Base-by-base conservation (phyloP, 768 basidiomycete genomes). In the Pulveroboletus frians region DNA sequence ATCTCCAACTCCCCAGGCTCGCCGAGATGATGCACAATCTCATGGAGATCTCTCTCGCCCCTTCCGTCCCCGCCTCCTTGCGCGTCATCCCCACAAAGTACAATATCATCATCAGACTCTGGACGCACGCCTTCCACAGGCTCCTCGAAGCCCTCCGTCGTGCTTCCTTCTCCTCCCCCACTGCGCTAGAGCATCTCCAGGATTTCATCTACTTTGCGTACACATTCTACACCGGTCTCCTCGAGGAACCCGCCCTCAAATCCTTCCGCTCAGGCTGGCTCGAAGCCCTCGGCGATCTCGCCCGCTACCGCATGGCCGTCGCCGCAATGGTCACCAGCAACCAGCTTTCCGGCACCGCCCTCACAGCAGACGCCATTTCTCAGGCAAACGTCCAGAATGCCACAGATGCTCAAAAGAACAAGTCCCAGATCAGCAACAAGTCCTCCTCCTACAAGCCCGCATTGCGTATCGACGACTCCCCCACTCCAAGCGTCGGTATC, bases 121-220 rank as follows among this genome's bases (percentile, higher is more conserved):
- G 96, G 96, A 85, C 88, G 0, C 85, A 85, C 44, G 90, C 80
- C 0, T 97, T 97, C 65, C 84, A 95, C 68, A 87, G 85, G 39
- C 77, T 95, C 34, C 84, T 98, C 53, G 92, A 96, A 66, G 81
- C 88, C 13, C 79, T 99, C 32, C 87, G 94, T 13, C 86, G 87
- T 45, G 85, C 90, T 0, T 88, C 92, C 36, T 81, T 87, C 55
- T 73, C 76, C 5, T 78, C 73, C 0, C 64, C 67, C n/a, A 57
- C 64, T 20, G 90, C 92, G 4, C 76, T 94, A 23, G 96, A 99
- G 53, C 88, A 92, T 51, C 79, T 98, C 0, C 89, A 92, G 61
- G 93, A 93, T 53, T 94, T 93, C 57, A 91, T 96, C 37, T 92
- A 93, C 59, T 96, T 92, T 56, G 88, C 95, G 0, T 99, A 98